phyloP scores from a whole-genome alignment of 495 filamentous ascomycete genomes.

The Aspergillus sclerotiicarbonarius region DNA sequence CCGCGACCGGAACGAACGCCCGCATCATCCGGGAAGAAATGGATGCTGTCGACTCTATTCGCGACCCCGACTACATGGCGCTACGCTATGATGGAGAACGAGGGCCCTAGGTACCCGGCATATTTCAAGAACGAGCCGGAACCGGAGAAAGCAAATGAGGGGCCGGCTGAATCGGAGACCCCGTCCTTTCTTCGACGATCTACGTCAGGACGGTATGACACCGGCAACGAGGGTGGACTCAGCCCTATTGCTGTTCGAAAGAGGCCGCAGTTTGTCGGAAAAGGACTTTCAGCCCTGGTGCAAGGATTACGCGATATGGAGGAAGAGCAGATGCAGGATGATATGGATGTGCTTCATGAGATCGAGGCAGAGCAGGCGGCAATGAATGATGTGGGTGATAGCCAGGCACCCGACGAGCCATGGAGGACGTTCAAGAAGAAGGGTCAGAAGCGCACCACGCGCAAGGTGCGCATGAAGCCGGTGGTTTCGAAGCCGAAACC shows the following conservation, averaged over 20 bases:
- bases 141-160: constrained; percentile 20
- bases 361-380: constrained; percentile 60
- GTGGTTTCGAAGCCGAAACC: constrained; percentile 39
- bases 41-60: constrained; percentile 58
- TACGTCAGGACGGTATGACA: constrained; percentile 31
- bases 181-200: constrained; percentile 72
- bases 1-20: constrained; percentile 57
- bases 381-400: constrained; percentile 57
- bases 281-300: constrained; percentile 76
- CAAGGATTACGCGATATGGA: constrained; percentile 75
- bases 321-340: constrained; percentile 72
- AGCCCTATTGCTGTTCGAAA: constrained; percentile 53
- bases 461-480: constrained; percentile 70
- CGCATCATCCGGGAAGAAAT: constrained; percentile 59
- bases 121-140: constrained; percentile 22
- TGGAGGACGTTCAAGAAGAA: constrained; percentile 81
- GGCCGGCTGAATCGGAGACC: constrained; percentile 44
- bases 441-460: constrained; percentile 84
- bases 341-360: constrained; percentile 77
- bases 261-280: constrained; percentile 63
- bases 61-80: constrained; percentile 58
- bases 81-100: constrained; percentile 44
- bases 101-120: neutral
- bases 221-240: constrained; percentile 22
- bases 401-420: constrained; percentile 52